Percentiles rank a stretch among this genome's conserved stretches.
These are phyloP conservation scores for Lycium barbarum DNA, from an alignment of 257 asterid species.

Conservation along the genomic window DNA sequence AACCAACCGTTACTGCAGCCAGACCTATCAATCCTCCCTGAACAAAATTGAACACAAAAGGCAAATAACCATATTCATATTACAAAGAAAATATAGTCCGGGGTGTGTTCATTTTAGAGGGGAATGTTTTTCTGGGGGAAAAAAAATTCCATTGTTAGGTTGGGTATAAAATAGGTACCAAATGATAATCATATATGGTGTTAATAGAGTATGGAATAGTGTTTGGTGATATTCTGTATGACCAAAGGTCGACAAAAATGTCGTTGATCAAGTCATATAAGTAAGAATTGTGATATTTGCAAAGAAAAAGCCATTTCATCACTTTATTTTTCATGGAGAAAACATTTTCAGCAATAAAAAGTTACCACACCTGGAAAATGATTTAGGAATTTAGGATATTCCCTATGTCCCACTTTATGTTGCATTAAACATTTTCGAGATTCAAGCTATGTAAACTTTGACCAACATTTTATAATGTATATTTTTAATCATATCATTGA, in stretches of 20 bases:
- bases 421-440: no score
- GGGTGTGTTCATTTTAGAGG: not conserved
- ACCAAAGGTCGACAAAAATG: not conserved
- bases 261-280: not conserved
- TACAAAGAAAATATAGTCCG: slow-evolving; percentile 26
- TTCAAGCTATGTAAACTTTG: no score
- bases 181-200: slow-evolving; percentile 27
- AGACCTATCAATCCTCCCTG: slow-evolving; percentile 98
- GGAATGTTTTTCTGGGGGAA: not conserved
- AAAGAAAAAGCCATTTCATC: not conserved
- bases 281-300: not conserved
- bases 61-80: not conserved
- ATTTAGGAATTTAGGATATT: no score
- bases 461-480: no score
- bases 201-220: not conserved
- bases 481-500: no score
- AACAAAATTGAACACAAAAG: not conserved
- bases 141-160: not conserved
- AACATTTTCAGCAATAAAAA: not conserved
- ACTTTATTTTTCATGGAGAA: not conserved
- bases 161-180: slow-evolving; percentile 10
- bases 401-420: no score
- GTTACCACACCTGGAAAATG: not conserved
- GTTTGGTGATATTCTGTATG: not conserved
- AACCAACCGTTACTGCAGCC: slow-evolving; percentile 97